Percentiles rank a stretch among this genome's conserved stretches.
phyloP scores from a whole-genome alignment of 2,329 filamentous ascomycete genomes.

The Pseudocercospora musae region DNA sequence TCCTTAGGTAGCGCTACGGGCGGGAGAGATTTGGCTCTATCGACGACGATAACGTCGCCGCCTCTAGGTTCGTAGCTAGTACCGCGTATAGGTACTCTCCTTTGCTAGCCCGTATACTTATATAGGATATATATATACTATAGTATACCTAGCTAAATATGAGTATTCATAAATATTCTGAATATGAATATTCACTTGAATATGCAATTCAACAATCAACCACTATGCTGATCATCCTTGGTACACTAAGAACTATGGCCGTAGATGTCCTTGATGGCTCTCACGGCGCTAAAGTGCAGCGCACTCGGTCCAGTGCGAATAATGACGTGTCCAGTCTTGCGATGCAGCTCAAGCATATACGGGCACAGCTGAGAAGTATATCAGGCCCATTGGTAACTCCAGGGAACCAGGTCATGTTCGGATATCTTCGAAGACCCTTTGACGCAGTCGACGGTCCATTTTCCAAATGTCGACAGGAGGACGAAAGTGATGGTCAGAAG shows the following conservation, averaged over 20 bases:
- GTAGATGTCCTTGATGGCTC: conserved; percentile 43
- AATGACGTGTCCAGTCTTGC: conserved; percentile 39
- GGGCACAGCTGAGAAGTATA: conserved; percentile 41
- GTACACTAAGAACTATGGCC: conserved; percentile 37
- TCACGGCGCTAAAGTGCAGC: conserved; percentile 42
- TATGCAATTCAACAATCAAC: too few species aligned
- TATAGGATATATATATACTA: too few species aligned
- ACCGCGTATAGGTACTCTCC: too few species aligned
- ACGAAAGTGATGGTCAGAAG: conserved; percentile 13
- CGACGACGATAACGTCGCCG: too few species aligned
- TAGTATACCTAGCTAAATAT: too few species aligned
- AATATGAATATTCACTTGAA: too few species aligned
- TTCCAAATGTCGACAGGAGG: conserved; percentile 15
- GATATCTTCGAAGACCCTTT: conserved; percentile 50
- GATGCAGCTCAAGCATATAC: conserved; percentile 43
- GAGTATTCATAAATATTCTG: too few species aligned
- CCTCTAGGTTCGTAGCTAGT: too few species aligned
- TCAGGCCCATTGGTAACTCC: conserved; percentile 47
- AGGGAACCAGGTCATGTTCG: conserved; percentile 43
- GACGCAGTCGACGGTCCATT: conserved; percentile 38
- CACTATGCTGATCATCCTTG: conserved; percentile 39
- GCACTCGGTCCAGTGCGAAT: conserved; percentile 48
- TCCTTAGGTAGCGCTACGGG: too few species aligned
- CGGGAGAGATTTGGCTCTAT: too few species aligned
- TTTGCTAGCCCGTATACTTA: too few species aligned